Percentiles rank a stretch among this genome's conserved stretches.
These are phyloP conservation scores for Chaetomium strumarium DNA, from an alignment of 2,329 filamentous ascomycete genomes.

Conservation along the genomic window DNA sequence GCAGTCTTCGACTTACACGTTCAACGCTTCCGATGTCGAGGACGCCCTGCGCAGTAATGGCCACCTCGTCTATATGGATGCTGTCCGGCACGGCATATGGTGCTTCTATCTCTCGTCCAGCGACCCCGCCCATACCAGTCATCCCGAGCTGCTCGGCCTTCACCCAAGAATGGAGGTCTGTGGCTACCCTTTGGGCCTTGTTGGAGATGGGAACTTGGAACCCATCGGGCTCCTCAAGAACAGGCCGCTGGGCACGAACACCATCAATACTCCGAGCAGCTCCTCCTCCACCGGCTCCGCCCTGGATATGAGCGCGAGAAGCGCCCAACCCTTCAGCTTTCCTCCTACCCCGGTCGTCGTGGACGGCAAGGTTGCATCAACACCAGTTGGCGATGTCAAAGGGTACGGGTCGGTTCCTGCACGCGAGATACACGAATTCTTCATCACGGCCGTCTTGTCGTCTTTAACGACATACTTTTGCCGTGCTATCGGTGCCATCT, in stretches of 20 bases:
- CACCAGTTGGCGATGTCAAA: conserved; percentile 30
- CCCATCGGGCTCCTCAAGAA: conserved; percentile 43
- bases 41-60: conserved; percentile 45
- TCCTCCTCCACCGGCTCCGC: conserved; percentile 39
- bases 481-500: conserved; percentile 41
- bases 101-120: conserved; percentile 45
- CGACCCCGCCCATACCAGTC: conserved; percentile 29
- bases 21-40: conserved; percentile 47
- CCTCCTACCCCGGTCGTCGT: conserved; percentile 28
- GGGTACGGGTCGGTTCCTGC: conserved; percentile 32
- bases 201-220: conserved; percentile 48
- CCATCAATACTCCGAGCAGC: conserved; percentile 41
- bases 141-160: conserved; percentile 28
- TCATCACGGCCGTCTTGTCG: conserved; percentile 47
- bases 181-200: conserved; percentile 39
- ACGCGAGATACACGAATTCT: conserved; percentile 47
- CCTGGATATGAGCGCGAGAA: conserved; percentile 34
- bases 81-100: conserved; percentile 47
- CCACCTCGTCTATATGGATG: conserved; percentile 48
- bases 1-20: conserved; percentile 39
- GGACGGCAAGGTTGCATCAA: conserved; percentile 28
- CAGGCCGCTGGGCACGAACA: conserved; percentile 34
- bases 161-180: conserved; percentile 38
- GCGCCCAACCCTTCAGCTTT: conserved; percentile 26
- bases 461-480: conserved; percentile 48